Percentiles rank a stretch among this genome's conserved stretches.
These are phyloP conservation scores for Irpex sp. DNA, from an alignment of 1,284 basidiomycete genomes.

Conservation along the genomic window DNA sequence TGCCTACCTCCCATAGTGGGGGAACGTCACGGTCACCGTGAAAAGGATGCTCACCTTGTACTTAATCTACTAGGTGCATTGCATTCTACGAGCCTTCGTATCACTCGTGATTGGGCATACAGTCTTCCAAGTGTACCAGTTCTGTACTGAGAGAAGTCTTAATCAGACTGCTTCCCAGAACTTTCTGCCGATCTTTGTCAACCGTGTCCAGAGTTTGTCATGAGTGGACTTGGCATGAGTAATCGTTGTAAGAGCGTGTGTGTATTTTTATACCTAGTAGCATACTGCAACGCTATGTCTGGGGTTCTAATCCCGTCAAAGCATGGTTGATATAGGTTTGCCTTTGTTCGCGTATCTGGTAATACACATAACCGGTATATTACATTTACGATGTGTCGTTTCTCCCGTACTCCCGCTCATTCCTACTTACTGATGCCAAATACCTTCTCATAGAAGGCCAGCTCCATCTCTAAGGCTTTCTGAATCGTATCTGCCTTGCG, in stretches of 20 bases:
- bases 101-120: background rate
- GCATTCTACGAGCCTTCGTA: background rate
- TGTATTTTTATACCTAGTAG: background rate
- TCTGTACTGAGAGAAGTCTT: background rate
- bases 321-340: background rate
- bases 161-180: background rate
- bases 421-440: constrained; percentile 10
- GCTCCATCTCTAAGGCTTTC: constrained; percentile 38
- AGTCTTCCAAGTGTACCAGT: too few species aligned
- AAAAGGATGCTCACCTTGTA: too few species aligned
- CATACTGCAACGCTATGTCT: background rate
- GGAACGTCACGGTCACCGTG: too few species aligned
- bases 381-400: background rate
- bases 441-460: constrained; percentile 34
- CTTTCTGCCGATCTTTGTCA: background rate
- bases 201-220: background rate
- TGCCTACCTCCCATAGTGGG: too few species aligned
- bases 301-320: background rate
- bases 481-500: constrained; percentile 42
- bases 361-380: background rate
- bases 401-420: background rate
- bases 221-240: background rate
- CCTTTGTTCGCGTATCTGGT: background rate
- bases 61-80: too few species aligned
- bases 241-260: background rate